These are phyloP conservation scores for Gonapodya sp. DNA, from an alignment of 192 early-diverging fungal genomes.

Conservation along the genomic window DNA sequence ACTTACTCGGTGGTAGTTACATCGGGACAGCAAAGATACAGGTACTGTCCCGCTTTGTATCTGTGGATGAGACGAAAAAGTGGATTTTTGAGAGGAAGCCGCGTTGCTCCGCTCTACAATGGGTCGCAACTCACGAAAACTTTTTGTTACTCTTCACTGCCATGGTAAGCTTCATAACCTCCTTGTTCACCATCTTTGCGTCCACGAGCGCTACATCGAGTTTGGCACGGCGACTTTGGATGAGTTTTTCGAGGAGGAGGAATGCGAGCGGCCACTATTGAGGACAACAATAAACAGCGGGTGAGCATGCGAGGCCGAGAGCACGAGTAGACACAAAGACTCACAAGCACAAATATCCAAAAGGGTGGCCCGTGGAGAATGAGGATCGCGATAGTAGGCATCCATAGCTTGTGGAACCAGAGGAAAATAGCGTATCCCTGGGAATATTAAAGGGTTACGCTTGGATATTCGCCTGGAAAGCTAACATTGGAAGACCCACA, in stretches of 20 bases:
- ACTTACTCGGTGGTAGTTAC: slow-evolving; percentile 53
- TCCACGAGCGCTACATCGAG: slow-evolving; percentile 65
- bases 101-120: too few relatives aligned
- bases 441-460: neutral
- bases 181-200: slow-evolving; percentile 45
- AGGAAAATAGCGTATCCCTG: slow-evolving; percentile 25
- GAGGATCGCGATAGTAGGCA: slow-evolving; percentile 21
- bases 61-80: slow-evolving; percentile 52
- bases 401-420: slow-evolving; percentile 24
- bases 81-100: slow-evolving; percentile 31
- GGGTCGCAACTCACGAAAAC: neutral
- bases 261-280: slow-evolving; percentile 21
- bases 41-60: slow-evolving; percentile 68
- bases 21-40: slow-evolving; percentile 65
- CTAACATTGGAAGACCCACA: neutral
- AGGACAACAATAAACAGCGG: neutral
- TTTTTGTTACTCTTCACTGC: neutral
- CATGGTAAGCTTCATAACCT: slow-evolving; percentile 59
- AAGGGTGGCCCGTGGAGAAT: slow-evolving; percentile 26
- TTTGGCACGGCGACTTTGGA: slow-evolving; percentile 48
- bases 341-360: slow-evolving; percentile 21
- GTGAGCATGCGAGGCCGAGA: neutral
- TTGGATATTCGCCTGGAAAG: neutral
- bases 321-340: neutral
- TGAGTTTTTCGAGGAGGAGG: slow-evolving; percentile 21